Base-by-base conservation (phyloP, 1,284 basidiomycete species). In the Ustilago hordei region DNA sequence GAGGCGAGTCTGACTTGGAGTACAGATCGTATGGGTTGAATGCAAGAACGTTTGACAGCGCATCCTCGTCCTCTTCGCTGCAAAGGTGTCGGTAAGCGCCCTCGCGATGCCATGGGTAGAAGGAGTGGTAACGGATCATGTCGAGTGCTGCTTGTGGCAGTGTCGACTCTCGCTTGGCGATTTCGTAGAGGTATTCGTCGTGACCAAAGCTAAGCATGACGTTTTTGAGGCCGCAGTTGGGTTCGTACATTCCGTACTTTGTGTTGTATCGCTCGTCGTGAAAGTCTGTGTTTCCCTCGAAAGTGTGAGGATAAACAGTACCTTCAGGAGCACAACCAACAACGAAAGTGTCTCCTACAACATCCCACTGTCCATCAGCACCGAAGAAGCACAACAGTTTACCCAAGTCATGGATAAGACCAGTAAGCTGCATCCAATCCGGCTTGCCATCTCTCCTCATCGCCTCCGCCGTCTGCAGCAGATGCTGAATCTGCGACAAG, bases 51-150 rank as follows among this genome's bases (percentile, higher is more conserved):
- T 78, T 78, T 3, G 60, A 43, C 4, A 80, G 47, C 2, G 75
- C 76, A 0, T 64, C 50, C 23, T 80, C 66, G 54, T 78, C 79
- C 48, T 74, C 62, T 0, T 56, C 41, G n/a, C 36, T 53, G 45
- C 71, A 75, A 19, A 81, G 72, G 60, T 78, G 78, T 17, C 64
- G 57, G 62, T 78, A 74, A 50, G 71, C 75, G 28, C 73, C 80
- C 19, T 76, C 78, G 11, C 78, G 60, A 63, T 84, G 83, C 82
- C 77, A 91, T 87, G 94, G 94, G 88, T 95, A 95, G 89, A 95
- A 95, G 80, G 92, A 93, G 88, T 96, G 94, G 87, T 93, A 95
- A 32, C 94, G 91, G 83, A 96, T 94, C 94, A 96, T 96, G 32
- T 92, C 91, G 41, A 96, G 89, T 0, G 90, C 94, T 81, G 93